Evolutionary conservation across 1,139 yeast species (phyloP).

Genomic region (Eremothecium cymbalariae): DNA sequence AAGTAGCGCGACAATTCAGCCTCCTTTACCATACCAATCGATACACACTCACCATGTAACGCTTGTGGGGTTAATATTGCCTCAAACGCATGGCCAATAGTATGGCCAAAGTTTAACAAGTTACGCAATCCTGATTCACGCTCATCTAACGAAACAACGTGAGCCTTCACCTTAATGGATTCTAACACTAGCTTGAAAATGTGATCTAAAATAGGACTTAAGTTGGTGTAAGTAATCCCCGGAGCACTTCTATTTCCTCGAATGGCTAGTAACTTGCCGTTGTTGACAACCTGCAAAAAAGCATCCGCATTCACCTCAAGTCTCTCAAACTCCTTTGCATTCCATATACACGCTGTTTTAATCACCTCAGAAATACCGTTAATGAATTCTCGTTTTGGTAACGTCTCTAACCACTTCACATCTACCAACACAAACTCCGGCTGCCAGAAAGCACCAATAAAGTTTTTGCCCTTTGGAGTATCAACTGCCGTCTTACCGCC

Average conservation of each 20-base stretch:
- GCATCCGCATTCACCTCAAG: conserved; percentile 66
- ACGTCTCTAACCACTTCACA: conserved; percentile 74
- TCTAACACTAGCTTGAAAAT: conserved; percentile 74
- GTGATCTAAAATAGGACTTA: conserved; percentile 61
- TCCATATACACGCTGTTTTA: conserved; percentile 98
- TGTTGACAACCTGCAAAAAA: conserved; percentile 44
- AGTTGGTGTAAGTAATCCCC: conserved; percentile 40
- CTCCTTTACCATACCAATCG: conserved; percentile 89
- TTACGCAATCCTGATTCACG: conserved; percentile 93
- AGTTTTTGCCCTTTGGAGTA: conserved; percentile 94
- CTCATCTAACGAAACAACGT: conserved; percentile 89
- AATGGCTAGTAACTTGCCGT: conserved; percentile 43
- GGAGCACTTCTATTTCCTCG: conserved; percentile 30
- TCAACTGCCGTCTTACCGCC: conserved; percentile 99
- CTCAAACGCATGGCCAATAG: conserved; percentile 97
- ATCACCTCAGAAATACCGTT: conserved; percentile 99
- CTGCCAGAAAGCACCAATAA: conserved; percentile 97
- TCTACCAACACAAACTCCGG: conserved; percentile 86
- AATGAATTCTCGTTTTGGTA: conserved; percentile 89
- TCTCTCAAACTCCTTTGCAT: conserved; percentile 75
- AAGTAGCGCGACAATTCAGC: conserved; percentile 89
- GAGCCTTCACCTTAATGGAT: conserved; percentile 84
- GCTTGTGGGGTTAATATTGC: conserved; percentile 95
- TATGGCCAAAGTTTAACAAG: conserved; percentile 88
- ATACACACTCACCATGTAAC: conserved; percentile 95